Evolutionary conservation across 2,329 filamentous ascomycete species (phyloP).

Genomic region (Exserohilum turcica): DNA sequence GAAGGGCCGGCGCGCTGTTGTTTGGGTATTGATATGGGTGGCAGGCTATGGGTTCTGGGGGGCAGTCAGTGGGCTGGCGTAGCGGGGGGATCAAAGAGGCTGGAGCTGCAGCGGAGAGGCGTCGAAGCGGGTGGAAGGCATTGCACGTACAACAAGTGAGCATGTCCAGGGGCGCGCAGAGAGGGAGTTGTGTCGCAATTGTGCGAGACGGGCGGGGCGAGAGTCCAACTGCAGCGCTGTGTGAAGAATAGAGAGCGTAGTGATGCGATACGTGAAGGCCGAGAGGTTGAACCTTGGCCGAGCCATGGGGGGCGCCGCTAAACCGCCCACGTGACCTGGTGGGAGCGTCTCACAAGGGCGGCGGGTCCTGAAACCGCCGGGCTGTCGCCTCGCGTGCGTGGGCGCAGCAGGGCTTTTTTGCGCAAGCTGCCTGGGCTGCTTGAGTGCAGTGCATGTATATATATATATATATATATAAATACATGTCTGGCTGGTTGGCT

Average conservation of each 20-base stretch:
- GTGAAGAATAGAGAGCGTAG: slow-evolving; percentile 48
- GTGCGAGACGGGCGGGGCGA: slow-evolving; percentile 25
- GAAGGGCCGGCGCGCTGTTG: slow-evolving; percentile 7
- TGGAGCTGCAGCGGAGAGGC: slow-evolving; percentile 26
- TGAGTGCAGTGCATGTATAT: too few relatives aligned
- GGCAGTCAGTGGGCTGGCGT: slow-evolving; percentile 26
- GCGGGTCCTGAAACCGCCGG: slow-evolving; percentile 12
- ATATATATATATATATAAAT: background rate
- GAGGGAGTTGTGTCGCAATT: slow-evolving; percentile 41
- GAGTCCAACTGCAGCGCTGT: slow-evolving; percentile 36
- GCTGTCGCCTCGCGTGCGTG: slow-evolving; percentile 8
- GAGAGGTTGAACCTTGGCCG: slow-evolving; percentile 14
- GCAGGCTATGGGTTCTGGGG: slow-evolving; percentile 17
- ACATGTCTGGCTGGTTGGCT: too few relatives aligned
- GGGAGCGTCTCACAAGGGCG: slow-evolving; percentile 9
- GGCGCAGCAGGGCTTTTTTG: slow-evolving; percentile 2
- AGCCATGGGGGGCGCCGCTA: slow-evolving; percentile 15
- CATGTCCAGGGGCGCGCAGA: slow-evolving; percentile 28
- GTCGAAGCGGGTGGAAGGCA: slow-evolving; percentile 32
- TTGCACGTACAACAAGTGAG: slow-evolving; percentile 36
- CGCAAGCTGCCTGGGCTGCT: too few relatives aligned
- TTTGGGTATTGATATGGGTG: slow-evolving; percentile 28
- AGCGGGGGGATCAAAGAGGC: slow-evolving; percentile 27
- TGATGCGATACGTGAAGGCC: slow-evolving; percentile 37
- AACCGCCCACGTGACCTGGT: slow-evolving; percentile 25